Evolutionary conservation across 768 basidiomycete genomes (phyloP).

Genomic region (Trametes sanguinea): DNA sequence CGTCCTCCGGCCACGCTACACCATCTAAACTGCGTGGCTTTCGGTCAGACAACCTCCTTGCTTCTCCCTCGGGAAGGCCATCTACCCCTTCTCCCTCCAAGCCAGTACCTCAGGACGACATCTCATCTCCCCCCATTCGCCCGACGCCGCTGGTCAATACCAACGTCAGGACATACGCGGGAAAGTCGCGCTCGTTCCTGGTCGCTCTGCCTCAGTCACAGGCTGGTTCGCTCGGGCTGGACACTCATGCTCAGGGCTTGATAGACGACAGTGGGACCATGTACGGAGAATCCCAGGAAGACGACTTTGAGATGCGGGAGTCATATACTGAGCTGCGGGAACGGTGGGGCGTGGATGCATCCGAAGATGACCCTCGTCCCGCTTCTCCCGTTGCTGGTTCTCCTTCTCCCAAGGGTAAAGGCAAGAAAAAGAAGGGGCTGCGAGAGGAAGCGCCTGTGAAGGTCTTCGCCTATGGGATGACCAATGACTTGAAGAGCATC

Average conservation of each 20-base stretch:
- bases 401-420: slow-evolving; percentile 39
- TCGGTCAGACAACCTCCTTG: slow-evolving; percentile 25
- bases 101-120: slow-evolving; percentile 25
- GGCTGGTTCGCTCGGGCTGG: slow-evolving; percentile 23
- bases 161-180: slow-evolving; percentile 69
- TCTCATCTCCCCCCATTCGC: slow-evolving; percentile 26
- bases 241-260: slow-evolving; percentile 10
- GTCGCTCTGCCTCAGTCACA: slow-evolving; percentile 52
- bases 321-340: slow-evolving; percentile 72
- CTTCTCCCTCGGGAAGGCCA: slow-evolving; percentile 16
- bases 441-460: slow-evolving; percentile 23
- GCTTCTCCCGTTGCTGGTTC: slow-evolving; percentile 27
- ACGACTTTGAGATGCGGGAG: slow-evolving; percentile 56
- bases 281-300: slow-evolving; percentile 35
- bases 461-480: slow-evolving; percentile 55
- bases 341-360: slow-evolving; percentile 82
- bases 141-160: slow-evolving; percentile 35
- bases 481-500: slow-evolving; percentile 77
- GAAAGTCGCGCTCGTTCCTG: slow-evolving; percentile 79
- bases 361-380: slow-evolving; percentile 62
- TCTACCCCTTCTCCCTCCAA: slow-evolving; percentile 22
- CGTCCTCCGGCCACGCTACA: slow-evolving; percentile 22
- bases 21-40: slow-evolving; percentile 19
- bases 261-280: slow-evolving; percentile 8
- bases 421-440: slow-evolving; percentile 42